phyloP scores from a whole-genome alignment of 2,329 filamentous ascomycete species.

The Didymella pomorum region DNA sequence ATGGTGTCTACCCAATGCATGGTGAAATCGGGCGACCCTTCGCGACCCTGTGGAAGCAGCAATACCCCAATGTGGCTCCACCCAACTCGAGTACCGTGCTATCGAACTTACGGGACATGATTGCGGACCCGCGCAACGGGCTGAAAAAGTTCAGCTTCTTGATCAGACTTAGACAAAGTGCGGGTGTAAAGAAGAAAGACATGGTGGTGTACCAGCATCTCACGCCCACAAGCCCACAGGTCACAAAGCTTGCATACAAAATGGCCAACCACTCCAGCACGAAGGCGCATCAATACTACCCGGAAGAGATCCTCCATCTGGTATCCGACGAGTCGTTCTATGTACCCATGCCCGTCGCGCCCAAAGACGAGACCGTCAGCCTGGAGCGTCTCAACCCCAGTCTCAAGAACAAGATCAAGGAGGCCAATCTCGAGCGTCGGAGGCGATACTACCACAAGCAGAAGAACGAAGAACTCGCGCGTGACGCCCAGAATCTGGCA shows the following conservation, averaged over 20 bases:
- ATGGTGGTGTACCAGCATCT: constrained; percentile 60
- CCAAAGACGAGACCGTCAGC: constrained; percentile 41
- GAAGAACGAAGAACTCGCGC: constrained; percentile 30
- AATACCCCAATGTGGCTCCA: constrained; percentile 48
- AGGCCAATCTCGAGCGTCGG: constrained; percentile 26
- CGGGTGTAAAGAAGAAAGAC: constrained; percentile 55
- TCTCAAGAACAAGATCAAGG: constrained; percentile 31
- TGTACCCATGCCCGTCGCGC: constrained; percentile 27
- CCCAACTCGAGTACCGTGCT: constrained; percentile 64
- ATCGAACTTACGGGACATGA: constrained; percentile 58
- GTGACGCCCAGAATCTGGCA: constrained; percentile 30
- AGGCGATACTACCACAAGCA: constrained; percentile 27
- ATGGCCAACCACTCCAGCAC: constrained; percentile 56
- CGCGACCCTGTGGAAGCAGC: constrained; percentile 61
- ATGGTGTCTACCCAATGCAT: constrained; percentile 64
- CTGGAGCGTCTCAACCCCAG: constrained; percentile 34
- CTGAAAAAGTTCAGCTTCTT: constrained; percentile 58
- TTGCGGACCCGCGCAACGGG: constrained; percentile 55
- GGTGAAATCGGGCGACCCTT: constrained; percentile 65
- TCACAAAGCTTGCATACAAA: constrained; percentile 59
- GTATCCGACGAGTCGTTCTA: constrained; percentile 33
- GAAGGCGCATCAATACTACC: constrained; percentile 44
- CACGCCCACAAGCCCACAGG: constrained; percentile 53
- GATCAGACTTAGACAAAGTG: constrained; percentile 28
- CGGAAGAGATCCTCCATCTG: constrained; percentile 41